Conservation (phyloP, 2,329 filamentous ascomycete genomes). For the Aspergillus cejpii region DNA sequence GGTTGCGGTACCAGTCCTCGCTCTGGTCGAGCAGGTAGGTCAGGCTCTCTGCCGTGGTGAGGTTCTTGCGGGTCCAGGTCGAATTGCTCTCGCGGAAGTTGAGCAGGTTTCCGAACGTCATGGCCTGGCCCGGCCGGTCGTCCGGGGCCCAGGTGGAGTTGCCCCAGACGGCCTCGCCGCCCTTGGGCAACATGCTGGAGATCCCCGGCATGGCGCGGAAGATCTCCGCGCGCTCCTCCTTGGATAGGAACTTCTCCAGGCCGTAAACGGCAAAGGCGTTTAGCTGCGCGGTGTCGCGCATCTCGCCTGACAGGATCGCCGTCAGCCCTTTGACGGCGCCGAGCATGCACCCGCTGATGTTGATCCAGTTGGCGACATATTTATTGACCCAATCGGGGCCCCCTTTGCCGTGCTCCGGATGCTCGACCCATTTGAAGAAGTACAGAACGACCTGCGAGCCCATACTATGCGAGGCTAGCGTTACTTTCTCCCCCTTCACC, state of each 20-base stretch:
- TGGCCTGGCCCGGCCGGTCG: constrained; percentile 64
- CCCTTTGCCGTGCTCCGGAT: constrained; percentile 67
- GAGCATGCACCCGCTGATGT: constrained; percentile 96
- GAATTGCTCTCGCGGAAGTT: constrained; percentile 69
- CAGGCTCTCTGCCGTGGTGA: constrained; percentile 73
- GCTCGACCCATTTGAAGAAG: constrained; percentile 76
- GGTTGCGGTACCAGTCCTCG: constrained; percentile 77
- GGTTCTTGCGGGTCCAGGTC: constrained; percentile 58
- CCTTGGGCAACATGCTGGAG: constrained; percentile 92
- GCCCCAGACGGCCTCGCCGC: constrained; percentile 92
- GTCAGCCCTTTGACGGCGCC: constrained; percentile 87
- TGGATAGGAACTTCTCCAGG: constrained; percentile 87
- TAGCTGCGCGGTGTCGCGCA: constrained; percentile 95
- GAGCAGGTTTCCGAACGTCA: constrained; percentile 72
- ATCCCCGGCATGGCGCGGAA: constrained; percentile 97
- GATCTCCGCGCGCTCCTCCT: constrained; percentile 83
- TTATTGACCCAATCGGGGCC: constrained; percentile 84
- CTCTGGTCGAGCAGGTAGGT: constrained; percentile 69
- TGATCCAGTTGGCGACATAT: constrained; percentile 92
- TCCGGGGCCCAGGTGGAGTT: constrained; percentile 82
- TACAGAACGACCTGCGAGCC: constrained; percentile 86
- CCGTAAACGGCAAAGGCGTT: constrained; percentile 96
- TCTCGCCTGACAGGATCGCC: constrained; percentile 87
- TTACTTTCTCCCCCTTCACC: constrained; percentile 71
- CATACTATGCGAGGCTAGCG: constrained; percentile 92